These are phyloP conservation scores for Lactarius vividus DNA, from an alignment of 768 basidiomycete genomes.

Conservation along the genomic window DNA sequence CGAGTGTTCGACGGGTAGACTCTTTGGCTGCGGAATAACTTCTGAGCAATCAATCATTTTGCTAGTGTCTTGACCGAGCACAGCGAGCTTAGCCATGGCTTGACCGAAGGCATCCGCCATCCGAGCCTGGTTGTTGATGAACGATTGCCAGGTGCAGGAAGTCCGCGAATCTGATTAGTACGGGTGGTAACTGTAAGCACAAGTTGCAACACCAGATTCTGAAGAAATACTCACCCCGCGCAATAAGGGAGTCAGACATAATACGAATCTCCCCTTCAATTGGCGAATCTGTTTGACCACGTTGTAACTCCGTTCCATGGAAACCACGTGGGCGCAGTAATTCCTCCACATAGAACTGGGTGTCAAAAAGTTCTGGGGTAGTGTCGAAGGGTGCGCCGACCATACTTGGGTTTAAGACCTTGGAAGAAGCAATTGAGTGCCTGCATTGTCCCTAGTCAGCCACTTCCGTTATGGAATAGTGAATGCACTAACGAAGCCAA, in stretches of 20 bases:
- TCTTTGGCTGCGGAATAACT: conserved; percentile 40
- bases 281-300: conserved; percentile 42
- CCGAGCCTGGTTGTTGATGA: conserved; percentile 33
- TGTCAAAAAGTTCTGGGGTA: conserved; percentile 44
- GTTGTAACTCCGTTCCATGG: conserved; percentile 40
- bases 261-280: conserved; percentile 44
- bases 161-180: conserved; percentile 41
- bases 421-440: conserved; percentile 28
- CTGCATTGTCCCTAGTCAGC: conserved; percentile 3
- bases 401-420: conserved; percentile 30
- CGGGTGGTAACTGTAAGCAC: conserved; percentile 1
- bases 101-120: conserved; percentile 36
- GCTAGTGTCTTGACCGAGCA: conserved; percentile 41
- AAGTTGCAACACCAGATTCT: not conserved
- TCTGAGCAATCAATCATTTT: conserved; percentile 45
- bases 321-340: conserved; percentile 44
- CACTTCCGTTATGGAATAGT: conserved; percentile 27
- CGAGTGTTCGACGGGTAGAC: conserved; percentile 28
- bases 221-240: conserved; percentile 22
- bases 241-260: conserved; percentile 40
- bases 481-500: conserved; percentile 35
- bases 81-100: conserved; percentile 45
- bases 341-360: conserved; percentile 45
- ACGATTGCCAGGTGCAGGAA: conserved; percentile 48
- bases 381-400: conserved; percentile 46